Percentiles rank a stretch among this genome's conserved stretches.
Evolutionary conservation across 306 rosid species (phyloP).

Genomic region (Ziziphus jujuba): DNA sequence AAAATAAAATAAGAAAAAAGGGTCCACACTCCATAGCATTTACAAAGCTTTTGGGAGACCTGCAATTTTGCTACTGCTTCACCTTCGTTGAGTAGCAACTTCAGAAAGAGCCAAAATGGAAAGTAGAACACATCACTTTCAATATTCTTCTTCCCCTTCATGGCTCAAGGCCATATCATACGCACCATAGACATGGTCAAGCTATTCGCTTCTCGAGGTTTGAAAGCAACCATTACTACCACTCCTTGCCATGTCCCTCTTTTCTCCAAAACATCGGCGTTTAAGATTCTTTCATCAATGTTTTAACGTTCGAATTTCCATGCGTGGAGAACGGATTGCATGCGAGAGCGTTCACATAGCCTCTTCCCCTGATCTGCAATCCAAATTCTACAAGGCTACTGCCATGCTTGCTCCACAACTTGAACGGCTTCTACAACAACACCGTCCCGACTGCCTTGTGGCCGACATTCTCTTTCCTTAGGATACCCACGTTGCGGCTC

Average conservation of each 20-base stretch:
- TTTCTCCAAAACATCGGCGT: neutral
- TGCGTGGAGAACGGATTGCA: slow-evolving; percentile 27
- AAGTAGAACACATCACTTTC: neutral
- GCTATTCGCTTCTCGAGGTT: neutral
- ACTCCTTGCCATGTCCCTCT: neutral
- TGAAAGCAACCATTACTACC: slow-evolving; percentile 22
- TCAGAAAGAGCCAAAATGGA: no score
- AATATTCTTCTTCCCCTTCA: slow-evolving; percentile 31
- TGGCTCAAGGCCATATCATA: slow-evolving; percentile 26
- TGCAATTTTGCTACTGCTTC: no score
- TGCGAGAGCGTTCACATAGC: slow-evolving; percentile 17
- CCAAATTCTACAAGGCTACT: neutral
- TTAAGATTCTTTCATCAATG: neutral
- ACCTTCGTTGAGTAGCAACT: no score
- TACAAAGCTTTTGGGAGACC: no score
- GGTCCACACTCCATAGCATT: no score
- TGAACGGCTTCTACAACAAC: neutral
- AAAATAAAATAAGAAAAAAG: no score
- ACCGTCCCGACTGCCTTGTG: slow-evolving; percentile 8
- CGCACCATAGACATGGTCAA: slow-evolving; percentile 23
- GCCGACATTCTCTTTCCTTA: slow-evolving; percentile 22
- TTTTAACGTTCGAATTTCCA: neutral
- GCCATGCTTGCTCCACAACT: neutral
- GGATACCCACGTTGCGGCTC: slow-evolving; percentile 23
- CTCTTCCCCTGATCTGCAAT: neutral